A percentile compares a stretch with the other conserved stretches of the same genome.
Evolutionary conservation across 345 rosid species (phyloP).

Genomic region (Salix suchowensis): DNA sequence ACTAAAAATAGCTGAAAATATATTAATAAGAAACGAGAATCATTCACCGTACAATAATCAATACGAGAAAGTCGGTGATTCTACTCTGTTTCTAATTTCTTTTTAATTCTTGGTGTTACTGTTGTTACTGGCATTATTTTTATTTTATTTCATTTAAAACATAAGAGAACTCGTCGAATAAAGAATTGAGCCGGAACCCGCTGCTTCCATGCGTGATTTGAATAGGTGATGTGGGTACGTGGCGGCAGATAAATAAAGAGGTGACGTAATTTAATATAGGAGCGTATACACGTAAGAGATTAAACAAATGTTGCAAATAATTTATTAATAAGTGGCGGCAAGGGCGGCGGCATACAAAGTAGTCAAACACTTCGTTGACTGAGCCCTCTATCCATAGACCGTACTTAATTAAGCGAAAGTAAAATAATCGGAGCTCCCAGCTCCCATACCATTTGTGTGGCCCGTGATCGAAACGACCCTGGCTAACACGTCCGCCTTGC

Average conservation of each 20-base stretch:
- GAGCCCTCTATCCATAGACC: slow-evolving; percentile 3
- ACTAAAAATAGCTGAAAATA: no score
- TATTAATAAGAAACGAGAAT: no score
- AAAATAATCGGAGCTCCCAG: not conserved
- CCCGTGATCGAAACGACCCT: not conserved
- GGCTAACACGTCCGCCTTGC: not conserved
- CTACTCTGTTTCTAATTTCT: no score
- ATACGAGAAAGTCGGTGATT: no score
- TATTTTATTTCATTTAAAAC: no score
- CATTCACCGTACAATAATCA: no score
- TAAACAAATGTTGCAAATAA: not conserved
- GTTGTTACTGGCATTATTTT: no score
- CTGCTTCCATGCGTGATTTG: not conserved
- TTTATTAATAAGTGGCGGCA: slow-evolving; percentile 1
- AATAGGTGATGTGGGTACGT: not conserved
- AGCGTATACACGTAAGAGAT: not conserved
- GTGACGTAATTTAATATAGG: not conserved
- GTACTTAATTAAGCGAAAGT: not conserved
- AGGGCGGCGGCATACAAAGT: slow-evolving; percentile 3
- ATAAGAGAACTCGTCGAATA: not conserved
- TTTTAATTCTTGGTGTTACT: no score
- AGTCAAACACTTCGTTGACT: slow-evolving; percentile 27
- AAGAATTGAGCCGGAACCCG: not conserved
- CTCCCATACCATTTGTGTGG: not conserved
- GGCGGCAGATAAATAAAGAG: not conserved